These are phyloP conservation scores for Populus trichocarpa DNA, from an alignment of 441 rosid genomes.

Conservation along the genomic window DNA sequence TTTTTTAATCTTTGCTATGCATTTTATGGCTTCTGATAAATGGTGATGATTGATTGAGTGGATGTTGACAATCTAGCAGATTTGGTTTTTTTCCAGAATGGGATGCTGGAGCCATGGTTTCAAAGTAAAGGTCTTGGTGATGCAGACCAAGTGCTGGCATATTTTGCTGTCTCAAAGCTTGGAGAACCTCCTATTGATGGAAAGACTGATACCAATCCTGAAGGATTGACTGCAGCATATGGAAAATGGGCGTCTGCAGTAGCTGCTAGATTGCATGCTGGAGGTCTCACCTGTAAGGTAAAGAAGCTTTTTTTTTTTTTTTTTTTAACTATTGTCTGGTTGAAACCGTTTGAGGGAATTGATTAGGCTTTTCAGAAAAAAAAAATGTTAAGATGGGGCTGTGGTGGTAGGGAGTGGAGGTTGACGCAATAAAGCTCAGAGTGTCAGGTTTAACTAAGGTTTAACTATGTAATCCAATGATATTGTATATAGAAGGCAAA, in stretches of 20 bases:
- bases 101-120: constrained; percentile 96
- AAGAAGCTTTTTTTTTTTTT: not conserved
- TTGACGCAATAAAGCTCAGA: no score
- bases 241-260: constrained; percentile 90
- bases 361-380: not conserved
- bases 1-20: not conserved
- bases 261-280: constrained; percentile 74
- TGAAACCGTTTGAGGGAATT: not conserved
- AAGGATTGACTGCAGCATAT: constrained; percentile 86
- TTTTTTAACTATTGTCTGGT: not conserved
- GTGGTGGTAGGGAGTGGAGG: no score
- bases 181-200: constrained; percentile 89
- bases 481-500: no score
- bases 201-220: constrained; percentile 88
- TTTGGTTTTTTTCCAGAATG: constrained; percentile 79
- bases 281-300: constrained; percentile 94
- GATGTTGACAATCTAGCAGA: constrained; percentile 54
- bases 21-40: not conserved
- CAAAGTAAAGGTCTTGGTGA: constrained; percentile 72
- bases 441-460: no score
- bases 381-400: no score
- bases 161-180: constrained; percentile 52
- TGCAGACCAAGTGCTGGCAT: constrained; percentile 84
- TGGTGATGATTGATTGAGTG: constrained; percentile 5
- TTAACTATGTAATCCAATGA: no score